These are phyloP conservation scores for Rhizophora apiculata DNA, from an alignment of 345 rosid genomes.

Conservation along the genomic window DNA sequence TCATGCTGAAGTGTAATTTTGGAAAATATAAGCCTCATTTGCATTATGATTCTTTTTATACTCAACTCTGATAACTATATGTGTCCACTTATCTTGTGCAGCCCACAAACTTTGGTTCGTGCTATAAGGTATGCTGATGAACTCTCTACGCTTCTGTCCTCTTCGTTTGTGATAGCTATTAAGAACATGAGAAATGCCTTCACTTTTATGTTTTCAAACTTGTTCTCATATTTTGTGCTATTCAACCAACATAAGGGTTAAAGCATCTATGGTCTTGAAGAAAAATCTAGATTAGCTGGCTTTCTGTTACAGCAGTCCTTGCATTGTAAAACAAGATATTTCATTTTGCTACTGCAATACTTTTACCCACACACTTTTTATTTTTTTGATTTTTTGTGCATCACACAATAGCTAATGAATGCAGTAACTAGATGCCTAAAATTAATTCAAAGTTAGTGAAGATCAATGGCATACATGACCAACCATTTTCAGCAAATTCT, in stretches of 20 bases:
- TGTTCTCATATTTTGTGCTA: not conserved
- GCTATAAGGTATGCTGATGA: slow-evolving; percentile 66
- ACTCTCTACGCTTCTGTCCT: not conserved
- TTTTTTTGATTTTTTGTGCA: too few species aligned
- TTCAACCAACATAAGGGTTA: not conserved
- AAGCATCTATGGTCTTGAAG: not conserved
- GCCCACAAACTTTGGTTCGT: slow-evolving; percentile 98
- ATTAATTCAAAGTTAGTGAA: not conserved
- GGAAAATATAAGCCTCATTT: not conserved
- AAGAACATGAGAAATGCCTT: not conserved
- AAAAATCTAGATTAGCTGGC: not conserved
- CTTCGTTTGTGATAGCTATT: slow-evolving; percentile 3
- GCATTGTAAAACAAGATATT: not conserved
- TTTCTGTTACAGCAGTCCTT: not conserved
- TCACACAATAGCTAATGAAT: not conserved
- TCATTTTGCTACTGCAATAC: not conserved
- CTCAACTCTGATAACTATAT: slow-evolving; percentile 21
- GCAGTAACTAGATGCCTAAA: not conserved
- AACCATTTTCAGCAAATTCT: not conserved
- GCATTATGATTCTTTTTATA: slow-evolving; percentile 7
- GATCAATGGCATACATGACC: not conserved
- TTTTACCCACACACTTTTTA: too few species aligned
- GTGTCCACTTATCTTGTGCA: slow-evolving; percentile 38
- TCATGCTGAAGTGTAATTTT: not conserved
- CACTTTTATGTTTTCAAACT: not conserved